Evolutionary conservation across 1,139 yeast species (phyloP), one percentile per base, ranked within the genome.

Genomic region (Pichia sp.): DNA sequence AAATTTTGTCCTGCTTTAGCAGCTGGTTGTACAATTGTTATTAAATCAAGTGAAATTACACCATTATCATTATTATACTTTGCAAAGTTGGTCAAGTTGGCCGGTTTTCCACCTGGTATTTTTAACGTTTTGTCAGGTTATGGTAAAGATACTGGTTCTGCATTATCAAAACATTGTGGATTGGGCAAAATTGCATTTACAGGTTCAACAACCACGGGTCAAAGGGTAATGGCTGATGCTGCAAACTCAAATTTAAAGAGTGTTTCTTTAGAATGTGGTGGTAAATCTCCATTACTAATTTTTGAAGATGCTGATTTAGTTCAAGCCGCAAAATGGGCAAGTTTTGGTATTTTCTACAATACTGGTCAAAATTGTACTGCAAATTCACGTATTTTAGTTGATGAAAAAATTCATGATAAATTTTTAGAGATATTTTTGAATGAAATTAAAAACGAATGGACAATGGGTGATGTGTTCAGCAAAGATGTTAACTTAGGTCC

Each of bases 351-450:
- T 53, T 82, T 86, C 75, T 76, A 74, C 66, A 89, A 89, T 68
- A 79, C 85, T 61, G 97, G 97, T 40, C 96, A 89, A 68, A 83
- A 88, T 46, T 89, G 97, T 71, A 87, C 94, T 39, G 88, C 95
- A 48, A 88, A 90, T 50, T 88, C 92, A 53, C 74, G 97, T 55
- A 75, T 88, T 39, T 85, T 84, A 57, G 85, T 87, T 30, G 89
- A 87, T 56, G 81, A 77, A 47, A 66, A 72, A 2, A 68, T 87
- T 39, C 84, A 85, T 63, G 94, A 87, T 50, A 70, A 78, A 60
- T 86, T 85, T 64, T 66, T 85, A 43, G 60, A 66, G 16, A 56
- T 62, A 18, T 73, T 75, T 55, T 63, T 62, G 42, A 59, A 60
- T 27, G 70, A 69, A 46, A 66, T 72, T n/a, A 46, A 60, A 29